Base-by-base conservation (phyloP, 2,329 filamentous ascomycete species). In the Epichloe aotearoae region DNA sequence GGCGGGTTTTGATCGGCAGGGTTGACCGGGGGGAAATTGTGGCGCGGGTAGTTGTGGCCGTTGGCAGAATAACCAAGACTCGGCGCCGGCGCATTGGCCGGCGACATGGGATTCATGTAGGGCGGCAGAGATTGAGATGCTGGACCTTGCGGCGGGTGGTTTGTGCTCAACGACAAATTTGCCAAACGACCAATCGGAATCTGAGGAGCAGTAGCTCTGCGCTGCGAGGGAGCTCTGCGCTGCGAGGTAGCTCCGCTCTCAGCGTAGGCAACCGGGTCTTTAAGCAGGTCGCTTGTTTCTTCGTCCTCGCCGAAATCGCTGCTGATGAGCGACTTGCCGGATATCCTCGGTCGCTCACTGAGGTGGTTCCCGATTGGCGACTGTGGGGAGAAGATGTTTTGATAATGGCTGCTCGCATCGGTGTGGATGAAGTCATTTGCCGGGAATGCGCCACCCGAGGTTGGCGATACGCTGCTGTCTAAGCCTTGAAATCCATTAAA, bases 1-100 rank as follows among this genome's bases (percentile, higher is more conserved):
- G 93, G 93, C 1, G 91, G 91, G 59, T 97, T 96, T 67, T 96
- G 87, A 62, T 98, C 91, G 12, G 91, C 90, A 0, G 90, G 91
- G 58, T 97, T 97, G 54, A 88, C 86, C 0, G 90, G 85, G 91
- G 91, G 91, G 55, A 88, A 86, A 56, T 80, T 84, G 55, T 81
- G 80, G 60, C 73, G 76, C 55, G 71, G 74, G 57, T 77, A 85
- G 53, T 79, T 74, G 56, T 75, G 71, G 50, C 70, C 74, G 38
- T 73, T 72, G 52, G 50, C 53, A 38, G 63, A 55, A 57, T 59
- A 66, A 3, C 53, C 55, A 26, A 63, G 50, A 14, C 53, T 58
- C 2, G 66, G 61, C 11, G 63, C 64, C 36, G 61, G 54, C 14
- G 59, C 64, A 47, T 81, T 69, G 6, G 69, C 63, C 2, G 82